Percentiles rank a stretch among this genome's conserved stretches.
These are phyloP conservation scores for Cryptosporidium ryanae DNA, from an alignment of 169 alveolate species.

Conservation along the genomic window DNA sequence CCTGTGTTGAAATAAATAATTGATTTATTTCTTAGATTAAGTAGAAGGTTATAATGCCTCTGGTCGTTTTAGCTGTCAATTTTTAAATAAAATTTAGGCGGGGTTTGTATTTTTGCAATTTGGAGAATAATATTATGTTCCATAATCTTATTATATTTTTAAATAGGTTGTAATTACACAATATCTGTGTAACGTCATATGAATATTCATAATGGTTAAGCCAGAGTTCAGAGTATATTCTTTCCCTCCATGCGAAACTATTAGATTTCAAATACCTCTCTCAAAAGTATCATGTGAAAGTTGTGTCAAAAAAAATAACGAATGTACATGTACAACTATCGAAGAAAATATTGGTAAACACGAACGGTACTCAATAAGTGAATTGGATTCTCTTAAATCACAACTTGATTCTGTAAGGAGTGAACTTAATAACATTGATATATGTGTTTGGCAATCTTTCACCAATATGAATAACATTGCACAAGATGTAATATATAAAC, in stretches of 20 bases:
- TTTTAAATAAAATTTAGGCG: neutral
- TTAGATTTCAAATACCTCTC: conserved; percentile 42
- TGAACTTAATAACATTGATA: conserved; percentile 79
- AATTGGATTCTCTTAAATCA: conserved; percentile 77
- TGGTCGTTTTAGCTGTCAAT: too few relatives aligned
- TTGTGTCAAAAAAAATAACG: conserved; percentile 77
- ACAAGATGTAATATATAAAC: conserved; percentile 67
- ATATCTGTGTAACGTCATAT: too few relatives aligned
- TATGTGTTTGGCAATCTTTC: conserved; percentile 79
- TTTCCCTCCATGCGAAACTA: conserved; percentile 58
- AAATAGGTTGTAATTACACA: too few relatives aligned
- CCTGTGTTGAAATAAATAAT: too few relatives aligned
- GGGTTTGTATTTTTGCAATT: neutral
- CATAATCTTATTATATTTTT: too few relatives aligned
- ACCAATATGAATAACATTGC: conserved; percentile 77
- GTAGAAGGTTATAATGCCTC: too few relatives aligned
- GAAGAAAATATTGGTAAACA: conserved; percentile 79
- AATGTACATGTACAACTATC: conserved; percentile 78
- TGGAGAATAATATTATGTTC: too few relatives aligned
- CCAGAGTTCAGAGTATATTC: conserved; percentile 70
- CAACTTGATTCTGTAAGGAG: conserved; percentile 79
- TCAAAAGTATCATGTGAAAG: conserved; percentile 79
- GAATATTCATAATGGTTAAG: conserved; percentile 33
- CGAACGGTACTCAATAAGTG: conserved; percentile 77
- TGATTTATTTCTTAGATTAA: too few relatives aligned